Evolutionary conservation across 1,284 basidiomycete genomes (phyloP).

Genomic region (Leccinum holopus): DNA sequence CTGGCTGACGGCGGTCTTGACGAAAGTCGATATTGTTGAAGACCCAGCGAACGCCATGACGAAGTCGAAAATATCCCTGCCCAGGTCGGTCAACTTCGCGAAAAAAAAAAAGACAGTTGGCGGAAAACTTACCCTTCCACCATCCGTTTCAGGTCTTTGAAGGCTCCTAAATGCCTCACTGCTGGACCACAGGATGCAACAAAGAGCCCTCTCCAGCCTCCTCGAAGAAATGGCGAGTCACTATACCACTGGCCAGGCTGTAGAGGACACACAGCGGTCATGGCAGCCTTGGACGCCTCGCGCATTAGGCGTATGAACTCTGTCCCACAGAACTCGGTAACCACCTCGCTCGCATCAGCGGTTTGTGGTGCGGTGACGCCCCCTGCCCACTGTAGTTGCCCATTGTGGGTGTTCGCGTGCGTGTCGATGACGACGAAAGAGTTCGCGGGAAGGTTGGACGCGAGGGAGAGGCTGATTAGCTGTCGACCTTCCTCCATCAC

Average conservation of each 20-base stretch:
- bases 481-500: neutral
- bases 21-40: neutral
- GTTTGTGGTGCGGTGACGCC: neutral
- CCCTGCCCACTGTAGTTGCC: neutral
- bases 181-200: neutral
- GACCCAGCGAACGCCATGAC: constrained; percentile 1
- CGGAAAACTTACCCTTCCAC: neutral
- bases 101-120: too few species aligned
- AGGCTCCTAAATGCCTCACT: neutral
- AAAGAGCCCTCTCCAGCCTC: neutral
- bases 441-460: neutral
- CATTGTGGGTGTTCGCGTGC: neutral
- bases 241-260: neutral
- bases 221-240: neutral
- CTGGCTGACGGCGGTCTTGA: neutral
- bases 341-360: neutral
- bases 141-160: neutral
- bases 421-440: neutral
- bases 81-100: neutral
- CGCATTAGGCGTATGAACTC: neutral
- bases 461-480: neutral
- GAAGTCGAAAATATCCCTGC: constrained; percentile 2
- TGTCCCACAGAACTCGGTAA: neutral
- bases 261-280: too few species aligned
- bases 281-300: neutral